phyloP scores from a whole-genome alignment of 805 yeast genomes.

The Wickerhamomyces chambardii region DNA sequence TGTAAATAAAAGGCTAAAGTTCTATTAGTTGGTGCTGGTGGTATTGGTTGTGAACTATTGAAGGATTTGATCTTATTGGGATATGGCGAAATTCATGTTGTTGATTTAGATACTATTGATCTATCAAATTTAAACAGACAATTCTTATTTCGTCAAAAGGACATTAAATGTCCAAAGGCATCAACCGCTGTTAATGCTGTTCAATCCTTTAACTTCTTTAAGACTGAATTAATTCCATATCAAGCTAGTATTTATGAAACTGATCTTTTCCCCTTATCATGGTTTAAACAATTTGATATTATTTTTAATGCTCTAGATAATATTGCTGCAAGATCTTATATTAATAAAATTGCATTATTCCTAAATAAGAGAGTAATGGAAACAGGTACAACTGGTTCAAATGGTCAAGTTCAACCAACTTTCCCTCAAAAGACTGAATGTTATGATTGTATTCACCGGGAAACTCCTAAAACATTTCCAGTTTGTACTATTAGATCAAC shows the following conservation, averaged over 20 bases:
- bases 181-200: slow-evolving; percentile 82
- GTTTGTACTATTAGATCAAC: slow-evolving; percentile 97
- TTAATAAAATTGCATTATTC: slow-evolving; percentile 74
- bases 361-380: slow-evolving; percentile 75
- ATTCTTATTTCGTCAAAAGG: slow-evolving; percentile 81
- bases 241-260: slow-evolving; percentile 86
- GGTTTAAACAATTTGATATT: slow-evolving; percentile 71
- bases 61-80: slow-evolving; percentile 75
- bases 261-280: slow-evolving; percentile 54
- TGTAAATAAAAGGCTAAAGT: slow-evolving; percentile 45
- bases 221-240: slow-evolving; percentile 61
- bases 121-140: slow-evolving; percentile 89
- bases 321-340: slow-evolving; percentile 84
- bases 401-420: slow-evolving; percentile 92
- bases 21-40: slow-evolving; percentile 91
- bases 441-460: slow-evolving; percentile 85
- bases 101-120: slow-evolving; percentile 95
- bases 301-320: slow-evolving; percentile 93
- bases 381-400: slow-evolving; percentile 91
- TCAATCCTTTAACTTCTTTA: slow-evolving; percentile 51
- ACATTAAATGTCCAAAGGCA: slow-evolving; percentile 84
- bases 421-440: slow-evolving; percentile 80
- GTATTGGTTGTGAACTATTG: slow-evolving; percentile 88
- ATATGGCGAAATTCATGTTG: slow-evolving; percentile 80
- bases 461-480: slow-evolving; percentile 84